Base-by-base conservation (phyloP, 345 rosid genomes). In the Sisymbrium altissimum region DNA sequence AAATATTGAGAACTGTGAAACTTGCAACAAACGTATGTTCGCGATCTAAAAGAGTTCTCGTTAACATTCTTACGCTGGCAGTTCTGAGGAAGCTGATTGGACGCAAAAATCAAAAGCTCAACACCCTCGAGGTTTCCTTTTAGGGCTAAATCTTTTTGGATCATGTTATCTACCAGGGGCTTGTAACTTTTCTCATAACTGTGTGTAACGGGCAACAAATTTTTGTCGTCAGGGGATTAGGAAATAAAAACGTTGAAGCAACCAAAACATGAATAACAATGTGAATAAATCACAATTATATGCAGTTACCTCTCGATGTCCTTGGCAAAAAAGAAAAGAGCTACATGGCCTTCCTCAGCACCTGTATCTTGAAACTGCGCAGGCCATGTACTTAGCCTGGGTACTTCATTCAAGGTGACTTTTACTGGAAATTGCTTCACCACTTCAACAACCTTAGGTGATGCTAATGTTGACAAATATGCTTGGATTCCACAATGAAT, bases 261-360 rank as follows among this genome's bases (percentile, higher is more conserved):
- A 76, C 62, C 68, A 70, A 56, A 65, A 30, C 39, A 43, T 5
- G 21, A 19, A 57, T 15, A 50, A 40, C 8, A 15, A 50, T 40
- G 55, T 38, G 40, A 64, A 45, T 38, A 33, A 23, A 64, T 15
- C 29, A 33, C 18, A 72, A 27, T 8, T 44, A 50, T 23, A 15
- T 38, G 29, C 41, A 66, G n/a, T 69, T 76, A 92, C 99, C 98
- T 90, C 73, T 84, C 94, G 15, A 78, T 71, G 82, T 92, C 94
- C 85, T 86, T 84, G 33, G 99, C 99, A 83, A 96, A 96, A 68
- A 96, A 87, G 88, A 87, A 96, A 53, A 96, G 88, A 70, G 99
- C 99, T 77, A 96, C 86, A 73, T 96, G 84, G 62, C 88, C 85
- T 74, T 92, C 99, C 63, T 78, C 83, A 45, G 88, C 89, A 77